A percentile compares a stretch with the other conserved stretches of the same genome.
Evolutionary conservation across 176 grass and related monocot genomes (phyloP).

Genomic region (Carex myosuroides): DNA sequence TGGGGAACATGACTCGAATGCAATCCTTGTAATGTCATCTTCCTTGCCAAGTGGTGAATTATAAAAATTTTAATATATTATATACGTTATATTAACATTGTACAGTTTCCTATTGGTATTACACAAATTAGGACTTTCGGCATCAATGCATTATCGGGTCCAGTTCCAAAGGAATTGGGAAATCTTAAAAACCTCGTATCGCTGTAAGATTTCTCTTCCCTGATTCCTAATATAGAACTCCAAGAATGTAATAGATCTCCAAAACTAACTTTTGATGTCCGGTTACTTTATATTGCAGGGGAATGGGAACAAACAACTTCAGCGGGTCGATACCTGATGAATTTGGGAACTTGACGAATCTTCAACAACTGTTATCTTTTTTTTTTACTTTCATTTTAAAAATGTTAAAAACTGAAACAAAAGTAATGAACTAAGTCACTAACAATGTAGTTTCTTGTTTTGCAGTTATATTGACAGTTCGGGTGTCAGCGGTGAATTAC

Average conservation of each 20-base stretch:
- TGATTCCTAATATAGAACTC: background rate
- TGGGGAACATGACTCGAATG: constrained; percentile 50
- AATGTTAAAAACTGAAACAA: background rate
- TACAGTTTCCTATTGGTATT: background rate
- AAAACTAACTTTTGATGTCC: background rate
- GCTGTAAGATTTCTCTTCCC: constrained; percentile 38
- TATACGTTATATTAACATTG: background rate
- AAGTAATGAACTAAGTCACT: background rate
- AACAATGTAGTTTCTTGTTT: background rate
- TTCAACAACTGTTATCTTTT: constrained; percentile 39
- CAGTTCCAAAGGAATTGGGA: constrained; percentile 79
- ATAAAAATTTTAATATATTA: background rate
- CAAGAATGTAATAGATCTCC: background rate
- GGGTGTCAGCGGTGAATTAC: constrained; percentile 51
- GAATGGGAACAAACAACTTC: constrained; percentile 52
- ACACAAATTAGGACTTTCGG: constrained; percentile 41
- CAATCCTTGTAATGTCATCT: constrained; percentile 46
- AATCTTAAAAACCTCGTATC: constrained; percentile 40
- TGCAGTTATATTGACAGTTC: constrained; percentile 53
- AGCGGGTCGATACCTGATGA: constrained; percentile 59
- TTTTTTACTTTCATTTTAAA: background rate
- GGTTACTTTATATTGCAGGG: constrained; percentile 31
- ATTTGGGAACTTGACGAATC: constrained; percentile 48
- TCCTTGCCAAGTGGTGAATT: background rate
- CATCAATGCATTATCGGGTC: constrained; percentile 72